Conservation (phyloP, 441 rosid genomes). For the Pelargonium myrrhifolium region DNA sequence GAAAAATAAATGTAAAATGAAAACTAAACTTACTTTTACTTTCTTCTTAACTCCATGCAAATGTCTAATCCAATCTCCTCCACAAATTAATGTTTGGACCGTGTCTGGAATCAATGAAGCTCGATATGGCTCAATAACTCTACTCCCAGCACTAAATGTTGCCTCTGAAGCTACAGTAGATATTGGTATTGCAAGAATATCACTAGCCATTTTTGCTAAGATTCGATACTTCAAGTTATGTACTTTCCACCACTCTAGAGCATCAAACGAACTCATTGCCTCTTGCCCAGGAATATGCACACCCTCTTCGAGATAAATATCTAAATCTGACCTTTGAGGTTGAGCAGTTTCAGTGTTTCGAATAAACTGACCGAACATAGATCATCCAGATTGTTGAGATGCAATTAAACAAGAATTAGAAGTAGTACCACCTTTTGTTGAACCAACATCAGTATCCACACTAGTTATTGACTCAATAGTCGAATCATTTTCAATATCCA, state of each 20-base stretch:
- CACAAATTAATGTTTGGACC: background rate
- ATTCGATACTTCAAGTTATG: background rate
- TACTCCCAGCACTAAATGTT: background rate
- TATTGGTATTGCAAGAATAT: background rate
- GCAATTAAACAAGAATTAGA: no score
- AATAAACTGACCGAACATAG: background rate
- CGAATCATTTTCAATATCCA: no score
- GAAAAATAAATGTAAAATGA: no score
- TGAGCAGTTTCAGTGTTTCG: background rate
- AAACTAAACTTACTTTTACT: background rate
- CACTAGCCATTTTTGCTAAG: background rate
- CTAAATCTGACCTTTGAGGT: background rate
- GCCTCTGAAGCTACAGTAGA: conserved; percentile 5
- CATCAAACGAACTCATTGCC: background rate
- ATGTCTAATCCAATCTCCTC: background rate
- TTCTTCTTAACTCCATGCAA: background rate
- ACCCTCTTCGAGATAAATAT: background rate
- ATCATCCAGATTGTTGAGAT: background rate
- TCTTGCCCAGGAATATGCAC: background rate
- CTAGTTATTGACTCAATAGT: no score
- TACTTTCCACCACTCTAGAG: conserved; percentile 9
- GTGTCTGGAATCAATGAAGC: background rate
- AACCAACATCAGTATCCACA: no score
- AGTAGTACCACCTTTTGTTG: no score
- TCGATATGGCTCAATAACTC: background rate